Evolutionary conservation across 2,329 filamentous ascomycete genomes (phyloP).

Genomic region (Alternaria ethzedia): DNA sequence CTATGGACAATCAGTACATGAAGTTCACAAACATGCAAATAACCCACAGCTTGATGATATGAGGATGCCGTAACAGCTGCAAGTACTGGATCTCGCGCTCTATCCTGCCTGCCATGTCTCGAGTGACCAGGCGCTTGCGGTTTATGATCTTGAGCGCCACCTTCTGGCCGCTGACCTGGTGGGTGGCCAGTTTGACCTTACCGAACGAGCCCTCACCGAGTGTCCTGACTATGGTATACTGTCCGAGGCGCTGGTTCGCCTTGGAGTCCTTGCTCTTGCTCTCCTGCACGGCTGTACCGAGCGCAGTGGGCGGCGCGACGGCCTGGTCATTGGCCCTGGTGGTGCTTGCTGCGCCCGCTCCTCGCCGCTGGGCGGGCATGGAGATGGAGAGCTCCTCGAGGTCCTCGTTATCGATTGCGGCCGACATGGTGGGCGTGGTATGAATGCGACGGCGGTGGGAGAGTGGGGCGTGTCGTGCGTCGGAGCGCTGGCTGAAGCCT

Average conservation of each 20-base stretch:
- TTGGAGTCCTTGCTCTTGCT: conserved; percentile 60
- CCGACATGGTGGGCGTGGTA: conserved; percentile 40
- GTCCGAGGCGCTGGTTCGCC: conserved; percentile 84
- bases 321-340: conserved; percentile 44
- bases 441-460: background rate
- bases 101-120: conserved; percentile 97
- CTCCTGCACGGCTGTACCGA: conserved; percentile 32
- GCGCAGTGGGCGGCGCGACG: conserved; percentile 32
- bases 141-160: conserved; percentile 98
- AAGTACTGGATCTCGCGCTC: conserved; percentile 98
- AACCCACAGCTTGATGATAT: conserved; percentile 95
- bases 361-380: conserved; percentile 68
- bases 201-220: conserved; percentile 97
- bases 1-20: conserved; percentile 53
- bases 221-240: conserved; percentile 89
- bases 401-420: conserved; percentile 77
- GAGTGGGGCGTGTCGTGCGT: conserved; percentile 1
- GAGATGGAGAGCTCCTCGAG: conserved; percentile 71
- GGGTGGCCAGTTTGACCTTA: conserved; percentile 96
- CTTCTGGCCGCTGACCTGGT: conserved; percentile 90
- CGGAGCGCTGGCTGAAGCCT: conserved; percentile 1
- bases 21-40: no score
- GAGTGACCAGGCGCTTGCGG: conserved; percentile 91
- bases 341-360: conserved; percentile 32
- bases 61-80: conserved; percentile 91